Conservation (phyloP, 2,329 filamentous ascomycete genomes). For the Trichoderma koningii region DNA sequence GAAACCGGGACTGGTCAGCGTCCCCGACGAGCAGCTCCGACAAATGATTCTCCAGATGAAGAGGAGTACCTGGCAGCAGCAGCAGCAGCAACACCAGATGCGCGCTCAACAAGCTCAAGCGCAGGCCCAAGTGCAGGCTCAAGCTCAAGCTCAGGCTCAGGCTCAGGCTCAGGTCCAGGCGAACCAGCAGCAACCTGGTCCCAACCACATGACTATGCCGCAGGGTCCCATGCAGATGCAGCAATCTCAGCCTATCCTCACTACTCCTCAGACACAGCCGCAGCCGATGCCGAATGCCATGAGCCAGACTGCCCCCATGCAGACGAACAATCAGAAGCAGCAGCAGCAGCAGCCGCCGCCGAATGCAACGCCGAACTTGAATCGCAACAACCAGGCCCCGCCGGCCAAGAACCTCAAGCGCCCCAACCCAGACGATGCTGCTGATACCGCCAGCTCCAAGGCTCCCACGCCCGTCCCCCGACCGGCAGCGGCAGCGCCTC, state of each 20-base stretch:
- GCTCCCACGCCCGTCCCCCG: constrained; percentile 29
- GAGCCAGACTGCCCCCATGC: constrained; percentile 44
- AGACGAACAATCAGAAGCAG: constrained; percentile 38
- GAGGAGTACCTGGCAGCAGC: constrained; percentile 38
- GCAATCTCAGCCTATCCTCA: constrained; percentile 49
- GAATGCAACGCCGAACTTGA: constrained; percentile 33
- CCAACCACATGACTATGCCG: constrained; percentile 48
- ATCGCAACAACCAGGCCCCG: constrained; percentile 34
- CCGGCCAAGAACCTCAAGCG: constrained; percentile 53
- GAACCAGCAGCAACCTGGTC: constrained; percentile 42
- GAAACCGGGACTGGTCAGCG: constrained; percentile 33
- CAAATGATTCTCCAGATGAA: constrained; percentile 40
- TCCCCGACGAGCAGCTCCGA: constrained; percentile 42
- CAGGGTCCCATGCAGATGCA: constrained; percentile 57
- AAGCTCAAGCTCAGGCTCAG: constrained; percentile 36
- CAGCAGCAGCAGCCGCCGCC: constrained; percentile 38
- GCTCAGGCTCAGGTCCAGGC: constrained; percentile 40
- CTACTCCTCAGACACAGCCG: constrained; percentile 42
- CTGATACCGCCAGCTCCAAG: constrained; percentile 36
- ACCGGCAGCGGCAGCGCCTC: constrained; percentile 34
- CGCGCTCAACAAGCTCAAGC: constrained; percentile 38
- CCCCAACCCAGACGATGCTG: constrained; percentile 49
- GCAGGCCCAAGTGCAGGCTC: constrained; percentile 38
- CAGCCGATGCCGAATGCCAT: constrained; percentile 47
- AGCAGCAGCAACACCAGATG: constrained; percentile 39